Evolutionary conservation across 2,329 filamentous ascomycete genomes (phyloP), one percentile per base, ranked within the genome.

Genomic region (Cryphonectria japonica): DNA sequence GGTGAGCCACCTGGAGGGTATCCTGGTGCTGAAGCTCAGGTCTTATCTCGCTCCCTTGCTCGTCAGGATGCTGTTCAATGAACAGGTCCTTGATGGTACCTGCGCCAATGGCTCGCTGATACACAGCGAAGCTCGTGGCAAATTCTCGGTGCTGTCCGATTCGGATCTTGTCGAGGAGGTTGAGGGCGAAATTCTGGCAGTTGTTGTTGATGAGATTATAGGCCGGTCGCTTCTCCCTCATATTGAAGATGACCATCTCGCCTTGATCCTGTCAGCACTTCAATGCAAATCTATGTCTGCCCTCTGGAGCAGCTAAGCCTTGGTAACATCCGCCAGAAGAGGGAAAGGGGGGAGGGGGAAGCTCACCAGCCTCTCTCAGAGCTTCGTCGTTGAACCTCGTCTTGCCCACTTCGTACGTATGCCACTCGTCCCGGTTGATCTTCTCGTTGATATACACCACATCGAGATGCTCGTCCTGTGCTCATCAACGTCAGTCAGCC

Each of bases 201-300:
- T 89, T 89, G 77, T 89, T 89, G 73, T 81, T 85, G 76, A 89
- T 88, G 69, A 89, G 81, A 68, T 88, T 88, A 77, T 89, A 89
- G 0, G 80, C 84, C 0, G 86, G 82, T 13, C 83, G 81, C 66
- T 79, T 82, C 46, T 82, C 77, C 8, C 86, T 79, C 76, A 89
- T 88, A 22, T 82, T 82, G 29, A 84, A 81, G 50, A 89, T 88
- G 0, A 85, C 84, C 73, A 84, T 84, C 70, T 88, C 86, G 26
- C 83, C 85, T 85, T 68, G 9, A 41, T 13, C 37, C 3, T 9
- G 37, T 57, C 39, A 39, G 69, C 60, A n/a, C 22, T n/a, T 19
- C 1, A 2, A 22, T 29, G 37, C 14, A 9, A 8, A 68, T 32
- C 6, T 43, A 13, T 8, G 62, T 32, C 16, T 43, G 34, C 26